Base-by-base conservation (phyloP, 371 early-diverging fungal genomes). In the Mortierella sp. region DNA sequence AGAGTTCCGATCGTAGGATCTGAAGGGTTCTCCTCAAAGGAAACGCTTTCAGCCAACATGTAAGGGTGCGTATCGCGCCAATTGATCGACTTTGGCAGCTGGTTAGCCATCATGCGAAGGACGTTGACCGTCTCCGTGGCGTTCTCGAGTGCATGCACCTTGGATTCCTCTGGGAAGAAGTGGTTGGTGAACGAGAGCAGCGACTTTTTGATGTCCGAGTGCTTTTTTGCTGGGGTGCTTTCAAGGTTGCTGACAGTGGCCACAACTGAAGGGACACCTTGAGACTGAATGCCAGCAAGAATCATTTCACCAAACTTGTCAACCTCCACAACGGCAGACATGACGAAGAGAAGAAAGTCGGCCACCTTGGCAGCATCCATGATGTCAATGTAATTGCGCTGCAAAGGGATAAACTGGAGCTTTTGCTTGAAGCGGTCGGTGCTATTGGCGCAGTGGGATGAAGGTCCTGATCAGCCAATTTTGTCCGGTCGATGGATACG, bases 61-160 rank as follows among this genome's bases (percentile, higher is more conserved):
- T 97, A 97, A 16, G 96, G 90, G 67, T 93, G 92, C 21, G 85
- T 80, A 61, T 96, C 96, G 56, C 98, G 88, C 97, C 98, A 97
- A 16, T 79, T 81, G 62, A 95, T 74, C 22, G 84, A 81, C 74
- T 91, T 92, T 44, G 96, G 95, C 40, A 87, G 77, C 63, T 92
- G 92, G 10, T 87, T 81, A 16, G 92, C 86, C 46, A 95, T 81
- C 66, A 73, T 82, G 47, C 95, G 86, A 56, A 94, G 67, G 5
- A 90, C 79, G 40, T 79, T 83, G 55, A 86, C 60, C 10, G 57
- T 41, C 43, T 86, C 87, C 25, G 78, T 49, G 7, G 82, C 69
- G 17, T 71, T 82, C 60, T 91, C 90, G 24, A 86, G 63, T 7
- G 88, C 77, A 57, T 83, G 91, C 39, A 94, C 71, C 60, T 91